phyloP scores from a whole-genome alignment of 2,329 filamentous ascomycete genomes.

The Neofusicoccum kwambonambiense region DNA sequence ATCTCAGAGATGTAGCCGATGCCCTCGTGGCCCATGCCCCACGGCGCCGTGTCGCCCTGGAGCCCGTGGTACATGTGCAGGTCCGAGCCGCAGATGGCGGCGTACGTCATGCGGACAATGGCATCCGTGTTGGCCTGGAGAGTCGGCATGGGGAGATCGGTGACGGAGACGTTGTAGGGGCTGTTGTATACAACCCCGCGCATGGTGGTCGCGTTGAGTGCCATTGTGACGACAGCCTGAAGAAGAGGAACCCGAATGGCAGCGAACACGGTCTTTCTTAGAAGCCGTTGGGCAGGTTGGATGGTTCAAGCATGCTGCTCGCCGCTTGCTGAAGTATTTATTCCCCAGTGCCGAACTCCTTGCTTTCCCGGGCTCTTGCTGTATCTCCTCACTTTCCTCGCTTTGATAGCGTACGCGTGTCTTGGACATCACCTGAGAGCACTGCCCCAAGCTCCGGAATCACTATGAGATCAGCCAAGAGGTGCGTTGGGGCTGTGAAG shows the following conservation, averaged over 20 bases:
- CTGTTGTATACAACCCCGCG: not conserved
- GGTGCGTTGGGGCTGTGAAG: no score
- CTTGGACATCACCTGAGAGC: no score
- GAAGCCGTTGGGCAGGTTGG: not conserved
- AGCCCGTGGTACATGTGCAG: conserved; percentile 31
- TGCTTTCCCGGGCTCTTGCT: not conserved
- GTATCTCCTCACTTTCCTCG: not conserved
- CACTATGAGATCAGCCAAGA: no score
- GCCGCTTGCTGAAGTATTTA: not conserved
- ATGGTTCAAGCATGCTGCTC: not conserved
- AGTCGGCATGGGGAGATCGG: not conserved
- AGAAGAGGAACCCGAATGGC: no score
- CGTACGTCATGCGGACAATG: conserved; percentile 35
- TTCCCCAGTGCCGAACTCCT: not conserved
- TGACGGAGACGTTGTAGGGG: not conserved
- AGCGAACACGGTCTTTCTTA: not conserved
- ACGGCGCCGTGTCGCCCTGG: conserved; percentile 19
- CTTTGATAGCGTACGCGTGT: not conserved
- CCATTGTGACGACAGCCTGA: not conserved
- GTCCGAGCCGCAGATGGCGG: conserved; percentile 39
- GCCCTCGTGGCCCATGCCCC: conserved; percentile 19
- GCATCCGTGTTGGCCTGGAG: conserved; percentile 30
- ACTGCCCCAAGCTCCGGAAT: no score
- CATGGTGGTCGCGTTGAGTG: not conserved
- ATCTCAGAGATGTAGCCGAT: conserved; percentile 18